Conservation (phyloP, 2,329 filamentous ascomycete species). For the Rasamsonia emersonii region DNA sequence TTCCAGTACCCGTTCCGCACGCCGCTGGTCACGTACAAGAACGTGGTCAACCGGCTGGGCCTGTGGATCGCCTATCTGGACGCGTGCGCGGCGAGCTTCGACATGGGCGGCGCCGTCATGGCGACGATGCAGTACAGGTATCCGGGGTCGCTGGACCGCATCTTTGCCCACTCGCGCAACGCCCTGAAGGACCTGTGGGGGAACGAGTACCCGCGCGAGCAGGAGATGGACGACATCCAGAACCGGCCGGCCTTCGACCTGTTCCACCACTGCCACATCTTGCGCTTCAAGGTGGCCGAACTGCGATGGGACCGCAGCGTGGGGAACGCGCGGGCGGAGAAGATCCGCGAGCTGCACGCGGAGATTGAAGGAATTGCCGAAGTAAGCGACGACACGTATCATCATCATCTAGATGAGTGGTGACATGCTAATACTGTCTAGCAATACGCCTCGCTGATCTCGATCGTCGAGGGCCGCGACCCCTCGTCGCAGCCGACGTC, state of each 20-base stretch:
- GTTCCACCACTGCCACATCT: neutral
- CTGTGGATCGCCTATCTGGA: slow-evolving; percentile 1
- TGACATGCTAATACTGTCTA: neutral
- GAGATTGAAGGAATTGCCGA: too few relatives aligned
- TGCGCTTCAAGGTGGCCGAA: neutral
- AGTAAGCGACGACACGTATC: too few relatives aligned
- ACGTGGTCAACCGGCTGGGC: neutral
- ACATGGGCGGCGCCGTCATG: neutral
- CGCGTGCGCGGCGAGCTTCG: neutral
- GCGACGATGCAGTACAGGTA: neutral
- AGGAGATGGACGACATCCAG: slow-evolving; percentile 1
- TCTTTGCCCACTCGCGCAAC: neutral
- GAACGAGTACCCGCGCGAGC: neutral
- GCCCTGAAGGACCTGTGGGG: slow-evolving; percentile 1
- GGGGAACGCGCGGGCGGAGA: neutral
- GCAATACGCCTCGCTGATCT: slow-evolving; percentile 1
- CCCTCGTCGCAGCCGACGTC: neutral
- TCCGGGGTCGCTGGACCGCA: neutral
- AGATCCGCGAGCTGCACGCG: neutral
- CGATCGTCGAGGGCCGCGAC: neutral
- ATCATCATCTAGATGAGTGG: too few relatives aligned
- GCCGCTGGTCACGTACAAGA: neutral
- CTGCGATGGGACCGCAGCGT: neutral
- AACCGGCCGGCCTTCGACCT: slow-evolving; percentile 1
- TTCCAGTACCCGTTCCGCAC: neutral